Evolutionary conservation across 1,139 yeast genomes (phyloP), one percentile per base, ranked within the genome.

Genomic region (Meyerozyma smithsonii): DNA sequence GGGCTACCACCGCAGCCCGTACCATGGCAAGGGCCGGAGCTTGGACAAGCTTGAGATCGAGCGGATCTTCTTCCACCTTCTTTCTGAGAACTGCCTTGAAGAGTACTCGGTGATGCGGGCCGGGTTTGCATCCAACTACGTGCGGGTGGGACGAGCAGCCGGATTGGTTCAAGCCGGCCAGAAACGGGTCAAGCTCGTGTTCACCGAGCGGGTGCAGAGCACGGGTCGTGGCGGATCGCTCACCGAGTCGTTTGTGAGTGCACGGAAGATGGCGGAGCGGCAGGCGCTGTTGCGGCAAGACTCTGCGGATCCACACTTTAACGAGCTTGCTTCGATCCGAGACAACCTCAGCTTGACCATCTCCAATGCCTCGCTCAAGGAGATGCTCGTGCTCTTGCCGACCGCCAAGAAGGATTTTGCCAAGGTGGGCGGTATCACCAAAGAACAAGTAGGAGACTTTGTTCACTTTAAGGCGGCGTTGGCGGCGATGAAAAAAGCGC

Each of bases 121-220:
- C n/a, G 94, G 96, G 0, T 89, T 84, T 65, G 87, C 95, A 0
- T 70, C 84, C 5, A 83, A 86, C 42, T 90, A 89, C 52, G 77
- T 88, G 4, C 70, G 69, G 47, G 51, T 72, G 1, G 95, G 95
- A 0, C 67, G 69, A 2, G 63, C 69, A 18, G 80, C 87, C 0
- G 50, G 59, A 10, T 58, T 55, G 4, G 69, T 87, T 5, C 52
- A 79, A 40, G 50, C 56, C 14, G 78, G 78, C 1, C 54, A 56
- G 5, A 65, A 69, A 45, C 62, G 60, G 37, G 72, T 86, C 11
- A 61, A 50, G 37, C 63, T 70, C 17, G 52, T 54, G 20, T 66
- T 68, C 42, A 48, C 47, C 38, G 32, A 37, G 21, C 36, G 42
- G 16, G 35, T 44, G 21, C 36, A 41, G 24, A 15, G 36, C 5